Conservation (phyloP, 257 asterid species). For the Salvia splendens region DNA sequence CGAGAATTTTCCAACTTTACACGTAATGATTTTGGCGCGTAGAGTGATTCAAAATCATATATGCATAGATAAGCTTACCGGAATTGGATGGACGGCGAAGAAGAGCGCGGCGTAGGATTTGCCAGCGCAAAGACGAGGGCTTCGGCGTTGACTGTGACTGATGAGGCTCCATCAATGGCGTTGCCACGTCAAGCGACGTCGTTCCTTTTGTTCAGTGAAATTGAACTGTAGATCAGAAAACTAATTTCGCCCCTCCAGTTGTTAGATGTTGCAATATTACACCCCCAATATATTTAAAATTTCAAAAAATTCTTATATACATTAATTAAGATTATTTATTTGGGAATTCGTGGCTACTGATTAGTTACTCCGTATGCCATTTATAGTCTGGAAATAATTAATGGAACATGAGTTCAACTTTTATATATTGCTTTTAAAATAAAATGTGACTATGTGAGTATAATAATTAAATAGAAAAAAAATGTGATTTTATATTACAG, state of each 20-base stretch:
- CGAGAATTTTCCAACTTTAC: conserved; percentile 20
- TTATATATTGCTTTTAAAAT: too few species aligned
- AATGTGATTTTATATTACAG: too few species aligned
- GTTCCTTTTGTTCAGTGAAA: conserved; percentile 7
- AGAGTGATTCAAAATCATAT: background rate
- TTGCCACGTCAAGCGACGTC: conserved; percentile 21
- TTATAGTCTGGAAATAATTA: too few species aligned
- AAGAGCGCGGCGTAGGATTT: conserved; percentile 76
- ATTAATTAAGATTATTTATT: too few species aligned
- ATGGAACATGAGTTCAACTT: too few species aligned
- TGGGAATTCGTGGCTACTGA: too few species aligned
- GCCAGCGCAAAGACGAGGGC: conserved; percentile 72
- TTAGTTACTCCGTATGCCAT: too few species aligned
- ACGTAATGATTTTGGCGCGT: conserved; percentile 3
- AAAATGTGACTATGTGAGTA: too few species aligned
- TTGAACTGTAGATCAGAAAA: conserved; percentile 1
- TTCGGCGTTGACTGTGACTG: conserved; percentile 34
- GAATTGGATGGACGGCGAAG: conserved; percentile 45
- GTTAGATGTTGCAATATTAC: background rate
- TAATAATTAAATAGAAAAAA: too few species aligned
- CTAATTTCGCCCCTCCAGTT: background rate
- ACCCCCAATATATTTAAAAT: background rate
- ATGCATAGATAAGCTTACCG: conserved; percentile 33
- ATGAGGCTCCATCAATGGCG: conserved; percentile 33
- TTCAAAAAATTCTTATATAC: too few species aligned